Evolutionary conservation across 768 basidiomycete genomes (phyloP).

Genomic region (Coprinopsis strossmayeri): DNA sequence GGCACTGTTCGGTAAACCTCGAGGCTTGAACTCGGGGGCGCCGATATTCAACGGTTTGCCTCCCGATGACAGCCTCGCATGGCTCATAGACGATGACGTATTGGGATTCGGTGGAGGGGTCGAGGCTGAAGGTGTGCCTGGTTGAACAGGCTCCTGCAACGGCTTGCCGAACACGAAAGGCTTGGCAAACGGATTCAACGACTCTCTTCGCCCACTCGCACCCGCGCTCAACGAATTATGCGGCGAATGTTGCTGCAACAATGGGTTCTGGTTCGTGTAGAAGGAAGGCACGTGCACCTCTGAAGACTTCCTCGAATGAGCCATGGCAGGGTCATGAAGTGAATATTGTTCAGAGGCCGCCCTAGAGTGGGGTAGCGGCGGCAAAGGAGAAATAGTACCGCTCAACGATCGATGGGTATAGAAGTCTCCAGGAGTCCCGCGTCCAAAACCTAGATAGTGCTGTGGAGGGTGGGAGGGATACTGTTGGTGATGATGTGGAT

Average conservation of each 20-base stretch:
- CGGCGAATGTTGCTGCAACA: neutral
- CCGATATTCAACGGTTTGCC: slow-evolving; percentile 72
- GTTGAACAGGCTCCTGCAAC: neutral
- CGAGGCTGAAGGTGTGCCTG: slow-evolving; percentile 16
- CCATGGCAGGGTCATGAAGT: slow-evolving; percentile 50
- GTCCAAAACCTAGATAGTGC: slow-evolving; percentile 10
- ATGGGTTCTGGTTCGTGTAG: slow-evolving; percentile 1
- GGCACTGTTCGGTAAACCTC: slow-evolving; percentile 19
- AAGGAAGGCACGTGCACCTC: slow-evolving; percentile 23
- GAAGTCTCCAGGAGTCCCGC: neutral
- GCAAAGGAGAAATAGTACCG: slow-evolving; percentile 14
- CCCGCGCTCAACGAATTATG: slow-evolving; percentile 13
- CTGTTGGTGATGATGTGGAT: slow-evolving; percentile 1
- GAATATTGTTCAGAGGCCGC: slow-evolving; percentile 56
- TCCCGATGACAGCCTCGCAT: slow-evolving; percentile 41
- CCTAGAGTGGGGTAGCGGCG: slow-evolving; percentile 61
- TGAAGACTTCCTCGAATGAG: slow-evolving; percentile 56
- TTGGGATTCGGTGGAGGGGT: slow-evolving; percentile 25
- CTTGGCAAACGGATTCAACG: slow-evolving; percentile 75
- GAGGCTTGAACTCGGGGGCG: slow-evolving; percentile 78
- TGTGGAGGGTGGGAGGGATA: slow-evolving; percentile 1
- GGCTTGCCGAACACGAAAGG: slow-evolving; percentile 72
- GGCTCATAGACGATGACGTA: slow-evolving; percentile 25
- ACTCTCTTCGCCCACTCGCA: slow-evolving; percentile 23
- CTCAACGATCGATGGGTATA: slow-evolving; percentile 8